Conservation (phyloP, 2,329 filamentous ascomycete species). For the Ophiostoma piceae region DNA sequence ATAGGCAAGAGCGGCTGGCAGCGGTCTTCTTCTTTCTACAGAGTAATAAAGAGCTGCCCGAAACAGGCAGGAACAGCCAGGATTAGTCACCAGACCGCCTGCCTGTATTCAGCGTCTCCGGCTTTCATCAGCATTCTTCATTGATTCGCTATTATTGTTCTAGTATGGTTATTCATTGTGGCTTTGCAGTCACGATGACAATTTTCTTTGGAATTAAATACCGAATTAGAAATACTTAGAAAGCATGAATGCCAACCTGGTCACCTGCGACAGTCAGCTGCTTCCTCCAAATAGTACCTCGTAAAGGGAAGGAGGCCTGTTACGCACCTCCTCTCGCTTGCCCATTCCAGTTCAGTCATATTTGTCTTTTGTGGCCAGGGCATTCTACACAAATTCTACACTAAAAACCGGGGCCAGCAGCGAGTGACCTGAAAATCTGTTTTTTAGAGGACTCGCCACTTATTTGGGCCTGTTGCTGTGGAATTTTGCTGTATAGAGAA, state of each 20-base stretch:
- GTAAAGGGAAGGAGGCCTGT: neutral
- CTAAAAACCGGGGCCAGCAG: constrained; percentile 6
- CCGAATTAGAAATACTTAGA: neutral
- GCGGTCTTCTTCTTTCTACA: neutral
- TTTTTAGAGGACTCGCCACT: neutral
- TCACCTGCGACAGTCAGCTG: neutral
- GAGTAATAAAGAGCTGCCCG: too few relatives aligned
- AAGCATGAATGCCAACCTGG: neutral
- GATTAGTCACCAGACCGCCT: neutral
- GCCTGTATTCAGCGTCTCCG: constrained; percentile 3
- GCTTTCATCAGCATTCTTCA: neutral
- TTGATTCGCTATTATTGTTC: too few relatives aligned
- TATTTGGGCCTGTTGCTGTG: neutral
- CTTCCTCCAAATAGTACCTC: too few relatives aligned
- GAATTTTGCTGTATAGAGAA: neutral
- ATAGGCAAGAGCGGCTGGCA: neutral
- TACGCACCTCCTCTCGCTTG: neutral
- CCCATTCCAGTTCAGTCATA: neutral
- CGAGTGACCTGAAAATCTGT: constrained; percentile 1
- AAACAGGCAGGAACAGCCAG: neutral
- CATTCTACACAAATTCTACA: neutral
- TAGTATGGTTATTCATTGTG: too few relatives aligned
- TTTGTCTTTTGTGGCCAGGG: neutral
- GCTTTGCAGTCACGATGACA: neutral
- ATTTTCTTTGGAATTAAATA: neutral